These are phyloP conservation scores for Aspergillus saccharolyticus DNA, from an alignment of 495 filamentous ascomycete species.

Conservation along the genomic window DNA sequence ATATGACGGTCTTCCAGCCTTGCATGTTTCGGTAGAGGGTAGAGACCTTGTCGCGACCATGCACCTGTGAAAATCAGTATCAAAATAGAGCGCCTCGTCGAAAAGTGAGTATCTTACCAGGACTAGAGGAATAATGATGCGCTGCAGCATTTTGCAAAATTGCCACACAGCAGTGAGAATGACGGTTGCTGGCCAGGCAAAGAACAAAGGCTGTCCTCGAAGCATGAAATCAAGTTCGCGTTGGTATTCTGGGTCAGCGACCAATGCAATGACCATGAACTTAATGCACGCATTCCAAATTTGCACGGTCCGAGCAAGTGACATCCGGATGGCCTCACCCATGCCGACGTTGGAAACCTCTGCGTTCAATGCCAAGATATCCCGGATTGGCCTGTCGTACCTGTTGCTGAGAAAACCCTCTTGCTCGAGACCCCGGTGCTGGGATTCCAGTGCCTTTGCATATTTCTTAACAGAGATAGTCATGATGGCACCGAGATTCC, in stretches of 20 bases:
- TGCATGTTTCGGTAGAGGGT: conserved; percentile 41
- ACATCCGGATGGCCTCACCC: conserved; percentile 3
- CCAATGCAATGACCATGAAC: conserved; percentile 49
- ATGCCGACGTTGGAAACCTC: conserved; percentile 2
- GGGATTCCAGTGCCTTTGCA: conserved; percentile 17
- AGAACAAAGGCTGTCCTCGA: conserved; percentile 24
- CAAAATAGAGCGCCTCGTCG: not conserved
- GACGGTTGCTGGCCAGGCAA: conserved; percentile 29
- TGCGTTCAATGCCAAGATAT: conserved; percentile 22
- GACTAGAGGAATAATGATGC: conserved; percentile 38
- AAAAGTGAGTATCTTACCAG: conserved; percentile 16
- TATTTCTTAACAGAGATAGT: conserved; percentile 21
- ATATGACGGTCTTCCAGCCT: conserved; percentile 38
- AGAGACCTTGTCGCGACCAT: conserved; percentile 38
- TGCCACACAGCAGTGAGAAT: conserved; percentile 46
- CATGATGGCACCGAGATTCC: conserved; percentile 32
- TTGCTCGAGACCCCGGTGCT: conserved; percentile 11
- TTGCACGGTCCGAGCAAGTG: conserved; percentile 2
- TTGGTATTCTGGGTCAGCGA: conserved; percentile 55
- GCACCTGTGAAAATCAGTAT: conserved; percentile 18
- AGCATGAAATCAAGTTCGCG: conserved; percentile 48
- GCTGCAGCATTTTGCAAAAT: conserved; percentile 34
- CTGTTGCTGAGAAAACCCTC: conserved; percentile 11
- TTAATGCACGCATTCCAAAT: conserved; percentile 30
- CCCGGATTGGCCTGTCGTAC: conserved; percentile 14